Evolutionary conservation across 208 protist species (phyloP).

Genomic region (Novymonas esmeraldas): DNA sequence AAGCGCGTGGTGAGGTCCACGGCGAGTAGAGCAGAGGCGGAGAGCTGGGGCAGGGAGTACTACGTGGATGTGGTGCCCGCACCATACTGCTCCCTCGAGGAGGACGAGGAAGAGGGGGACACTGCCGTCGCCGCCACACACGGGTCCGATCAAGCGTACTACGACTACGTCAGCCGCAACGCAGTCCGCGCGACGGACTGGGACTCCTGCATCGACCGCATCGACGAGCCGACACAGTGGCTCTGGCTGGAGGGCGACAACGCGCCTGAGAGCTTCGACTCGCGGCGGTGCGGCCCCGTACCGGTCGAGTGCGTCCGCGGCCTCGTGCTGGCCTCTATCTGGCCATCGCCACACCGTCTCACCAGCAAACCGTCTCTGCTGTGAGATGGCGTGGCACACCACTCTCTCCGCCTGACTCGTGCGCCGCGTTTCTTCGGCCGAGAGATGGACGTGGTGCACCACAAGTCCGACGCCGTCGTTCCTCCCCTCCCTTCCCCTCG

Average conservation of each 20-base stretch:
- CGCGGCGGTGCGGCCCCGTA: slow-evolving; percentile 60
- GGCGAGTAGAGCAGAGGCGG: slow-evolving; percentile 25
- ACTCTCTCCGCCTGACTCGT: too few relatives aligned
- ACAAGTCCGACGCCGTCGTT: too few relatives aligned
- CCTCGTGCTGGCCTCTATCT: slow-evolving; percentile 46
- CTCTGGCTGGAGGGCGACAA: slow-evolving; percentile 90
- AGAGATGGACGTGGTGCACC: too few relatives aligned
- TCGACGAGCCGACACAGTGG: slow-evolving; percentile 48
- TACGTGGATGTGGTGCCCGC: slow-evolving; percentile 40
- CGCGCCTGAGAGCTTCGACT: slow-evolving; percentile 73
- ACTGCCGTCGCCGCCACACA: not conserved
- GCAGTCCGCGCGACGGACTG: slow-evolving; percentile 55
- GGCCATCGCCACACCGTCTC: slow-evolving; percentile 26
- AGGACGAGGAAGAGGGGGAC: slow-evolving; percentile 3
- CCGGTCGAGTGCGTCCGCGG: slow-evolving; percentile 80
- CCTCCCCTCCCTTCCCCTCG: too few relatives aligned
- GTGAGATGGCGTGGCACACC: too few relatives aligned
- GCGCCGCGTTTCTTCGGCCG: too few relatives aligned
- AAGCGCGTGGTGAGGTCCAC: slow-evolving; percentile 73
- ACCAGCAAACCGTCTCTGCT: slow-evolving; percentile 95
- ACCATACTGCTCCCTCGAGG: slow-evolving; percentile 19
- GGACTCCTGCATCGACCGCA: slow-evolving; percentile 64
- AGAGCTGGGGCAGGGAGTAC: slow-evolving; percentile 46
- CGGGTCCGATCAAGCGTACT: slow-evolving; percentile 24
- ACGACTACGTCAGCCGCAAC: slow-evolving; percentile 30